These are phyloP conservation scores for Leucocoprinus birnbaumii DNA, from an alignment of 768 basidiomycete genomes.

Conservation along the genomic window DNA sequence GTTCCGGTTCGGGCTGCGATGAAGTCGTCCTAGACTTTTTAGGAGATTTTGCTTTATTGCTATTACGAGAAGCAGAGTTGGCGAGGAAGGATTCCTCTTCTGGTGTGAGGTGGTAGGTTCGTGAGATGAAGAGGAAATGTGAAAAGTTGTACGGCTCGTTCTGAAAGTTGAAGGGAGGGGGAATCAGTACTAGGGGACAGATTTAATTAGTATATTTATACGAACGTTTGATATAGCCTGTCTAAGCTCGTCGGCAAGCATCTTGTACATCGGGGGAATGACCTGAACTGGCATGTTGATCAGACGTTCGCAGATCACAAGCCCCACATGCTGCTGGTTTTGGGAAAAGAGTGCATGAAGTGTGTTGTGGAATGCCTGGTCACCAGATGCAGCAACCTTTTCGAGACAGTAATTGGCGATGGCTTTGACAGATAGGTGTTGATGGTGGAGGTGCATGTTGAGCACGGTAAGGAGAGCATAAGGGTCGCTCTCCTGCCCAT, in stretches of 20 bases:
- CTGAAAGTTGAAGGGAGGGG: constrained; percentile 24
- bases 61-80: constrained; percentile 38
- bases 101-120: constrained; percentile 70
- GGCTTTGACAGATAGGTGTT: constrained; percentile 67
- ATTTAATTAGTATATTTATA: constrained; percentile 7
- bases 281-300: constrained; percentile 96
- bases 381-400: constrained; percentile 47
- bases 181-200: background rate
- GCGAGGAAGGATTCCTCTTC: constrained; percentile 61
- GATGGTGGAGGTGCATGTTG: constrained; percentile 68
- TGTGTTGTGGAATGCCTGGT: constrained; percentile 47
- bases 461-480: constrained; percentile 85
- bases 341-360: constrained; percentile 54
- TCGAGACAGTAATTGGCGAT: constrained; percentile 68
- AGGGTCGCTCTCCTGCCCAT: constrained; percentile 87
- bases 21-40: constrained; percentile 16
- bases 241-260: constrained; percentile 83
- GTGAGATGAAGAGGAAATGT: constrained; percentile 73
- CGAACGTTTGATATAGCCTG: constrained; percentile 66
- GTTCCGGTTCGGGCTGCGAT: constrained; percentile 15
- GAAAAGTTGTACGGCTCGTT: constrained; percentile 68
- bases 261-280: constrained; percentile 87
- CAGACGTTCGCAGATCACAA: constrained; percentile 84
- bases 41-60: constrained; percentile 34
- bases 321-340: constrained; percentile 61